A percentile compares a stretch with the other conserved stretches of the same genome.
phyloP scores from a whole-genome alignment of 805 yeast species.

The Danielia reshetovae region DNA sequence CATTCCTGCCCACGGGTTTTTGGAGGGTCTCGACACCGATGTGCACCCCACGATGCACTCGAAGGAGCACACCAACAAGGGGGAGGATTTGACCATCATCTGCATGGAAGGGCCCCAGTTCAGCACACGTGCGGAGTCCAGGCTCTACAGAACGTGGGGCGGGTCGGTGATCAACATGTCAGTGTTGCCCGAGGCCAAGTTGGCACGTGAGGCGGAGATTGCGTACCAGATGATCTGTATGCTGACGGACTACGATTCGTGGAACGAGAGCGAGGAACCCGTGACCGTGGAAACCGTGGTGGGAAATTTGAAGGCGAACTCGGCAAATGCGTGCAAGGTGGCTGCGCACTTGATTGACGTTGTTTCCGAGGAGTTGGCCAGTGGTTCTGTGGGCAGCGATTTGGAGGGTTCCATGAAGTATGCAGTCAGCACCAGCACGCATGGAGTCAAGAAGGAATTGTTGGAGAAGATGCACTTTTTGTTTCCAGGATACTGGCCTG shows the following conservation, averaged over 20 bases:
- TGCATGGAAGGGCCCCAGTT: conserved; percentile 99
- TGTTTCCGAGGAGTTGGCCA: conserved; percentile 57
- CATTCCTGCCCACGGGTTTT: conserved; percentile 41
- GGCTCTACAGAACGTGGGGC: conserved; percentile 80
- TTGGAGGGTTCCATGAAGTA: conserved; percentile 74
- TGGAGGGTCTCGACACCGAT: conserved; percentile 47
- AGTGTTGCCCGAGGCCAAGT: conserved; percentile 93
- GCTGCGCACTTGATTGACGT: conserved; percentile 66
- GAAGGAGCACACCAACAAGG: conserved; percentile 50
- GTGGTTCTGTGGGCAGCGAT: conserved; percentile 58
- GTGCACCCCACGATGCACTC: conserved; percentile 54
- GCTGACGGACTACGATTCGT: conserved; percentile 98
- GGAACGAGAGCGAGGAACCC: conserved; percentile 94
- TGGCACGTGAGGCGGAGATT: conserved; percentile 96
- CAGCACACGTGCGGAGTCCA: conserved; percentile 94
- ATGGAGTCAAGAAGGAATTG: conserved; percentile 68
- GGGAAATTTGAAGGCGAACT: conserved; percentile 82
- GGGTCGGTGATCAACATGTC: conserved; percentile 97
- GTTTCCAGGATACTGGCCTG: conserved; percentile 89
- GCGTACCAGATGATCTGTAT: conserved; percentile 97
- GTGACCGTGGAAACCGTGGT: conserved; percentile 98
- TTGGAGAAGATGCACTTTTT: conserved; percentile 78
- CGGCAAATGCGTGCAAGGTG: conserved; percentile 76
- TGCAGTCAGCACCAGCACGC: conserved; percentile 73
- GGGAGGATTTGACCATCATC: conserved; percentile 74